These are phyloP conservation scores for Fennellomyces sp. DNA, from an alignment of 371 early-diverging fungal genomes.

Conservation along the genomic window DNA sequence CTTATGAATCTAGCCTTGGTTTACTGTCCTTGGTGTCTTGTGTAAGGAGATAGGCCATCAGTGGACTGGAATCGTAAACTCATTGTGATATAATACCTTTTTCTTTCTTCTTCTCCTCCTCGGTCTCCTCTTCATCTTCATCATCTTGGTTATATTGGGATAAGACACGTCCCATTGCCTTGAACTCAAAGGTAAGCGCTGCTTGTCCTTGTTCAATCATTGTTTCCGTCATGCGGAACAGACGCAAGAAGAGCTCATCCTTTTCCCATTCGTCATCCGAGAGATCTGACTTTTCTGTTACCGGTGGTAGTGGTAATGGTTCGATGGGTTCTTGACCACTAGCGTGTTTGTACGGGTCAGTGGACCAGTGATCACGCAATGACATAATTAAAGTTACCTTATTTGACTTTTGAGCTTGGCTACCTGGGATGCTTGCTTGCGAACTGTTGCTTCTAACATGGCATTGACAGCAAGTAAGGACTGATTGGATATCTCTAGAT, in stretches of 20 bases:
- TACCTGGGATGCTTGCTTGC: constrained; percentile 50
- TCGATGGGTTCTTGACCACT: constrained; percentile 9
- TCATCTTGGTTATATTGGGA: constrained; percentile 23
- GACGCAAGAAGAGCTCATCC: constrained; percentile 35
- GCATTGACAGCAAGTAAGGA: constrained; percentile 50
- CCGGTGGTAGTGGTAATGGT: constrained; percentile 1
- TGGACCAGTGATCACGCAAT: background rate
- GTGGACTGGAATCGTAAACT: too few species aligned
- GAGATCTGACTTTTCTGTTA: constrained; percentile 4
- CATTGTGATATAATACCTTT: too few species aligned
- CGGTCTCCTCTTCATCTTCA: constrained; percentile 1
- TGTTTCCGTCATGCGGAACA: constrained; percentile 35
- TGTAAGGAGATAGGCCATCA: too few species aligned
- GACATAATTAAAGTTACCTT: background rate
- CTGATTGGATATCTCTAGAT: constrained; percentile 53
- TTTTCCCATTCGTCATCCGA: constrained; percentile 43
- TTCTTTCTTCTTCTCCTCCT: constrained; percentile 3
- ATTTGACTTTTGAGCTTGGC: constrained; percentile 35
- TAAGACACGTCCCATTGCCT: constrained; percentile 38
- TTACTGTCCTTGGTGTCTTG: too few species aligned
- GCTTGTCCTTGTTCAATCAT: constrained; percentile 45
- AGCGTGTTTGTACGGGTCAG: constrained; percentile 3
- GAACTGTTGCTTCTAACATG: constrained; percentile 52
- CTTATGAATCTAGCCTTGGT: too few species aligned
- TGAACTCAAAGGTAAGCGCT: constrained; percentile 43